A percentile compares a stretch with the other conserved stretches of the same genome.
Evolutionary conservation across 2,329 filamentous ascomycete species (phyloP).

Genomic region (Botryotinia narcissicola): DNA sequence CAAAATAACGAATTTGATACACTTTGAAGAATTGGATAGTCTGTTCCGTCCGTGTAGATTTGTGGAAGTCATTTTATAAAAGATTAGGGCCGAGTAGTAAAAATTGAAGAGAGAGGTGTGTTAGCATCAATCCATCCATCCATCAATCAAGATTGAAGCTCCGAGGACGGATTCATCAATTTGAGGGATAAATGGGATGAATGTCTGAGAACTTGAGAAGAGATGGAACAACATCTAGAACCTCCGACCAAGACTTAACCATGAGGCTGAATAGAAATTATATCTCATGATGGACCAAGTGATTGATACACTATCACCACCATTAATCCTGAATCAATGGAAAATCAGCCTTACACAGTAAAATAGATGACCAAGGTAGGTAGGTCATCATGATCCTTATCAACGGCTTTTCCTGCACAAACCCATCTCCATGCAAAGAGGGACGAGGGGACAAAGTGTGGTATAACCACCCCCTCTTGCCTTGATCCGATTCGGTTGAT

Average conservation of each 20-base stretch:
- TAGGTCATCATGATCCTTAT: constrained; percentile 15
- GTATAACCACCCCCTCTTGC: constrained; percentile 2
- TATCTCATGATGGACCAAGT: neutral
- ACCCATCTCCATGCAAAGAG: constrained; percentile 1
- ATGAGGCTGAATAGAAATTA: constrained; percentile 16
- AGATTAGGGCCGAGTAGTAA: constrained; percentile 1
- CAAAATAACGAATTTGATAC: constrained; percentile 9
- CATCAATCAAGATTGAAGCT: neutral
- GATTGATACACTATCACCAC: constrained; percentile 7
- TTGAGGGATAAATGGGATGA: neutral
- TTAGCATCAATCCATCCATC: neutral
- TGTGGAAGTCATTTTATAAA: constrained; percentile 16
- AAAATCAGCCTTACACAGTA: constrained; percentile 14
- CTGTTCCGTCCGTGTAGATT: neutral
- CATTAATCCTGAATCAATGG: neutral
- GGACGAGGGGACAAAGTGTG: neutral
- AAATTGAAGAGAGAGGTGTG: neutral
- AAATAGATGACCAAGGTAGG: neutral
- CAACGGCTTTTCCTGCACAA: constrained; percentile 3
- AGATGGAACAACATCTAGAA: constrained; percentile 8
- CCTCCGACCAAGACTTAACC: neutral
- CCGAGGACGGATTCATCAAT: neutral
- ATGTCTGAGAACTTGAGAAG: neutral
- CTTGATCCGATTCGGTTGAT: constrained; percentile 12
- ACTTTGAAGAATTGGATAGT: neutral